Conservation (phyloP, 2,329 filamentous ascomycete genomes). For the Graphilbum ipis-grandicollis region DNA sequence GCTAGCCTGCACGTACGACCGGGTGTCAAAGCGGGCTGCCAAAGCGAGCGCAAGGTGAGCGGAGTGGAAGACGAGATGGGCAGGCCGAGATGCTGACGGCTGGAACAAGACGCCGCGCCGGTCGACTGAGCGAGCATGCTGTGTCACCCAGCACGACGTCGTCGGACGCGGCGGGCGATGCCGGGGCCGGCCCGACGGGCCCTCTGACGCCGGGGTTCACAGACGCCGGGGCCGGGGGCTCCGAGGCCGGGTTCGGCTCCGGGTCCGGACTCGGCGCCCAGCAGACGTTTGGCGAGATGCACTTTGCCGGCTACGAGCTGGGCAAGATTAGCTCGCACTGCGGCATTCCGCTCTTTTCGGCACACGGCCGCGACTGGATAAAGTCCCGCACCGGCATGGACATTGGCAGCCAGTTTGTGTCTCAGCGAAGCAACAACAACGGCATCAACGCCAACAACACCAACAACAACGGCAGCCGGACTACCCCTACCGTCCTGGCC, state of each 20-base stretch:
- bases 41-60: background rate
- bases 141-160: background rate
- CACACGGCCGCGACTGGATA: constrained; percentile 29
- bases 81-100: too few relatives aligned
- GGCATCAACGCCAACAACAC: too few relatives aligned
- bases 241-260: background rate
- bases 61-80: background rate
- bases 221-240: background rate
- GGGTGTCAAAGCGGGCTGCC: background rate
- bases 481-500: too few relatives aligned
- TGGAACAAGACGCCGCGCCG: background rate
- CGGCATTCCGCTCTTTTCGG: constrained; percentile 30
- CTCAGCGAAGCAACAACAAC: too few relatives aligned
- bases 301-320: constrained; percentile 28
- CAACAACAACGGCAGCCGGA: too few relatives aligned
- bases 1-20: constrained; percentile 4
- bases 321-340: constrained; percentile 27
- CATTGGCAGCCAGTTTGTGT: constrained; percentile 10
- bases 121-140: background rate
- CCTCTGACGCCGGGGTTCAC: too few relatives aligned
- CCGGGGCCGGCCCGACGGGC: too few relatives aligned
- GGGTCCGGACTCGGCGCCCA: background rate
- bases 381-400: constrained; percentile 21
- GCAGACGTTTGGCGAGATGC: constrained; percentile 18
- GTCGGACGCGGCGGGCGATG: background rate